These are phyloP conservation scores for Albugo laibachii DNA, from an alignment of 352 stramenopile species.

Conservation along the genomic window DNA sequence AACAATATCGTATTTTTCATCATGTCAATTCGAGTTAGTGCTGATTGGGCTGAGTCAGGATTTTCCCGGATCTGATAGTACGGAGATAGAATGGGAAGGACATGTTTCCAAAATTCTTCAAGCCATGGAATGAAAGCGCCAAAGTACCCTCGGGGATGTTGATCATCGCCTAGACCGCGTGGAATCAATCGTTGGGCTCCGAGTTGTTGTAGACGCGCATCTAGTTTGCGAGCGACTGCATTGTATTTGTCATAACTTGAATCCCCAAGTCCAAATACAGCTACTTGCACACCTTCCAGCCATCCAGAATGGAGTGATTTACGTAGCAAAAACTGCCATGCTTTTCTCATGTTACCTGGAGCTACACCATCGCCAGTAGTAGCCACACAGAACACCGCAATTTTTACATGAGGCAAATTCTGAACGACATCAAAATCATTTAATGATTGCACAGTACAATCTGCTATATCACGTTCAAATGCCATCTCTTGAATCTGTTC, in stretches of 20 bases:
- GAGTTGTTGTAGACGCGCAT: constrained; percentile 72
- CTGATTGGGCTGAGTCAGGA: constrained; percentile 22
- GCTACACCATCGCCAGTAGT: constrained; percentile 85
- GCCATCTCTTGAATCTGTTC: constrained; percentile 53
- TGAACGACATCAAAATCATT: constrained; percentile 41
- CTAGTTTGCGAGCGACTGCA: constrained; percentile 63
- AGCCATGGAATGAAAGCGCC: constrained; percentile 66
- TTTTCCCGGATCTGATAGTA: constrained; percentile 39
- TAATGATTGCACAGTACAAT: constrained; percentile 32
- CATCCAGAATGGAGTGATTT: constrained; percentile 51
- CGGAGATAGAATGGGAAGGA: constrained; percentile 19
- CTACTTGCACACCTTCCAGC: constrained; percentile 44
- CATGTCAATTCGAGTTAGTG: constrained; percentile 12
- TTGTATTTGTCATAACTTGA: constrained; percentile 89
- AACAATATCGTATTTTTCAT: constrained; percentile 8
- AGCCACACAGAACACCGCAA: constrained; percentile 79
- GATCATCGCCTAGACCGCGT: constrained; percentile 74
- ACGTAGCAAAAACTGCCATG: constrained; percentile 75
- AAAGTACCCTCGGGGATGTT: constrained; percentile 75
- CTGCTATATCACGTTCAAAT: constrained; percentile 27
- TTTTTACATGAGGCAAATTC: constrained; percentile 18
- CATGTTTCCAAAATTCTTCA: constrained; percentile 34
- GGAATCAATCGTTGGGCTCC: constrained; percentile 50
- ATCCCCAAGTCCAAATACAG: constrained; percentile 85
- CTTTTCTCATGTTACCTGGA: constrained; percentile 77